Conservation (phyloP, 2,329 filamentous ascomycete genomes). For the Madurella fahalii region DNA sequence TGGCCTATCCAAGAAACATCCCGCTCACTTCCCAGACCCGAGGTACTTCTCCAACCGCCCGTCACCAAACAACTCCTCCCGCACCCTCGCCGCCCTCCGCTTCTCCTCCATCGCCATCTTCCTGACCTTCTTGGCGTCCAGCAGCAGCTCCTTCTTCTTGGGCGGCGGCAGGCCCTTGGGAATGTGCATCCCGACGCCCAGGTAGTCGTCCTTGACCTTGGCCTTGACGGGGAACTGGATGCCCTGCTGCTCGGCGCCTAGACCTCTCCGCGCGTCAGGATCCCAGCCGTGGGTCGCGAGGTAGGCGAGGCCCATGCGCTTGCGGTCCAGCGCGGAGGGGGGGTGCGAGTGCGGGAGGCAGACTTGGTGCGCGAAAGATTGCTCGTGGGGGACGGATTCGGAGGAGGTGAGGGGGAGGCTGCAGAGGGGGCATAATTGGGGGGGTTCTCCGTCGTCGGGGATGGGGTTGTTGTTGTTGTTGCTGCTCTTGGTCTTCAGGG, state of each 20-base stretch:
- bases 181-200: constrained; percentile 62
- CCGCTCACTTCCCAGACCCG: constrained; percentile 31
- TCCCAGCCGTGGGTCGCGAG: constrained; percentile 69
- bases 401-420: constrained; percentile 46
- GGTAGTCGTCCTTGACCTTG: constrained; percentile 66
- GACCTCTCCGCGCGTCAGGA: constrained; percentile 64
- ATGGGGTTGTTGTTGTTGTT: background rate
- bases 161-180: constrained; percentile 39
- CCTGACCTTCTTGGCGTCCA: constrained; percentile 68
- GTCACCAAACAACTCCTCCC: constrained; percentile 67
- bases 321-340: constrained; percentile 66
- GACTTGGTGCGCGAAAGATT: constrained; percentile 67
- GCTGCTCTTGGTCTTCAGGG: background rate
- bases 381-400: constrained; percentile 43
- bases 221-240: constrained; percentile 72
- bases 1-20: no score
- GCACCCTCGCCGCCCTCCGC: constrained; percentile 59
- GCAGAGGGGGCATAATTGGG: constrained; percentile 53
- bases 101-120: constrained; percentile 59
- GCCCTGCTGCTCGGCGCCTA: constrained; percentile 68
- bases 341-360: constrained; percentile 65
- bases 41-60: constrained; percentile 76
- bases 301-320: constrained; percentile 64
- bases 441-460: background rate
- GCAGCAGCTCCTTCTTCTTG: constrained; percentile 43